Base-by-base conservation (phyloP, 1,284 basidiomycete genomes). In the Ustilago bromivora region DNA sequence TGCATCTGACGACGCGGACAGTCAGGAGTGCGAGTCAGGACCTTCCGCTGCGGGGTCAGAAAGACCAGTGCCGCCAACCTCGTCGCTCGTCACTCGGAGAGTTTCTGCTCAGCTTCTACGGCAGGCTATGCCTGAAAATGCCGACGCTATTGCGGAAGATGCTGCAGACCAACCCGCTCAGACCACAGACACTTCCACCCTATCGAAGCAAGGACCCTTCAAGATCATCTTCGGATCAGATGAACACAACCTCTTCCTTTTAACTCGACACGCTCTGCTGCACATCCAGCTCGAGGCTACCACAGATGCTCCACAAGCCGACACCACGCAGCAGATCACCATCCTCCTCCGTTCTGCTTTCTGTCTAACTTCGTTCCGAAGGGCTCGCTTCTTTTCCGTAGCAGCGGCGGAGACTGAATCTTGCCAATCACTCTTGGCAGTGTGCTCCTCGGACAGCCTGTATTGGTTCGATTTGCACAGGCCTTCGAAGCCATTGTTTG, bases 401-500 rank as follows among this genome's bases (percentile, higher is more conserved):
- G 63, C 65, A 4, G 49, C 51, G 8, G 19, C 59, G 7, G 12
- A 5, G 2, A 17, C 47, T 3, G 35, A 38, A 40, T 58, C 53
- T 3, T n/a, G 57, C 0, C 47, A 55, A 13, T 56, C 60, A 7
- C 38, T 76, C 9, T 23, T 76, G 52, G 74, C 69, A 9, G 62
- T 76, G 15, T 68, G 74, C 52, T 68, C 74, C 2, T 71, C 74
- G 35, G 74, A 72, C 23, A n/a, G 35, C 6, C 57, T 76, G 28
- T 31, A 69, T 38, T 76, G 74, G 74, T 69, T 76, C n/a, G 66
- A 74, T 35, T 32, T 66, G 13, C 28, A 56, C 4, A 34, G 51
- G 0, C 35, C 46, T 0, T n/a, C 49, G 0, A 52, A 53, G 28
- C 58, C 60, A 9, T 52, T 76, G 10, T 76, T 71, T 28, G 46